phyloP scores from a whole-genome alignment of 352 stramenopile genomes.

The Phytophthora brassicae region DNA sequence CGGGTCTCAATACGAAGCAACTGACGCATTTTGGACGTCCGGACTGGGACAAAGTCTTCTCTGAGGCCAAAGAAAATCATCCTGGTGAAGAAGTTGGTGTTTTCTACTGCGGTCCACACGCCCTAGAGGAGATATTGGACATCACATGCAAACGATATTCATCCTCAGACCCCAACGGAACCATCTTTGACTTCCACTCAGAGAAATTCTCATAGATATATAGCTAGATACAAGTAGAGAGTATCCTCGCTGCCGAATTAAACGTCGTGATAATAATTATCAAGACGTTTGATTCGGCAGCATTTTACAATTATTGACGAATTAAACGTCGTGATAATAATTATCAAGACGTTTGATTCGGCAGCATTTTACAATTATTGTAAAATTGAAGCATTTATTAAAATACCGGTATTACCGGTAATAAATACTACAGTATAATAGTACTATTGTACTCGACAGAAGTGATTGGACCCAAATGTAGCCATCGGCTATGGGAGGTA shows the following conservation, averaged over 20 bases:
- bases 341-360: too few relatives aligned
- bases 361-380: too few relatives aligned
- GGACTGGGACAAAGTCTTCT: constrained; percentile 84
- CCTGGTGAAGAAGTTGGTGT: constrained; percentile 79
- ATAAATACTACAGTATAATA: too few relatives aligned
- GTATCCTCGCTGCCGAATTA: constrained; percentile 16
- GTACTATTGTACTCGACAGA: too few relatives aligned
- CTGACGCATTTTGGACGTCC: constrained; percentile 86
- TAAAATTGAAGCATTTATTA: constrained; percentile 8
- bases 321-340: constrained; percentile 17
- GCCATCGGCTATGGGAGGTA: too few relatives aligned
- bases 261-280: constrained; percentile 21
- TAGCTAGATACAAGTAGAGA: constrained; percentile 24
- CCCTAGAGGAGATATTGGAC: constrained; percentile 73
- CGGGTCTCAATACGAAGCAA: constrained; percentile 74
- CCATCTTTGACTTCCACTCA: constrained; percentile 83
- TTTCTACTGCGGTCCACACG: constrained; percentile 85
- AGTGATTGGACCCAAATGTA: too few relatives aligned
- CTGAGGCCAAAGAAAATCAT: constrained; percentile 47
- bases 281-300: too few relatives aligned
- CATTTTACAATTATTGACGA: too few relatives aligned
- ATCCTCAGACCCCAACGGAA: constrained; percentile 50
- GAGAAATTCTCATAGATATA: constrained; percentile 79
- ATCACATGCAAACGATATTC: constrained; percentile 74
- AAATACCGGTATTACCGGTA: too few relatives aligned